Conservation (phyloP, 441 rosid species). For the Eutrema salsugineum region DNA sequence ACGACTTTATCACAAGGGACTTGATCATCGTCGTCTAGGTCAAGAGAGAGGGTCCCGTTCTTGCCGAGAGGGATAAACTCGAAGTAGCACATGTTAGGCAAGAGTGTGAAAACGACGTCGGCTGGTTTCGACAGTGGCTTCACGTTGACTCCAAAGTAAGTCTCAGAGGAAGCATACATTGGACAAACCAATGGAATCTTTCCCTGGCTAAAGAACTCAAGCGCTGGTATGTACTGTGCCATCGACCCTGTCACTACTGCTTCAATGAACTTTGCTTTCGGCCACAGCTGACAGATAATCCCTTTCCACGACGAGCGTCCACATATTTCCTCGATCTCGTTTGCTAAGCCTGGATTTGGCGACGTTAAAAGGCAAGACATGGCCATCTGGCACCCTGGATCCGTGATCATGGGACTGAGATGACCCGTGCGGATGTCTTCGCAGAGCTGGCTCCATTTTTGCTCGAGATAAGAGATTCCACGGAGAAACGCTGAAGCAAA, state of each 20-base stretch:
- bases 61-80: constrained; percentile 80
- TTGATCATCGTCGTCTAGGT: constrained; percentile 52
- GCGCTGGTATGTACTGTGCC: constrained; percentile 86
- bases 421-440: constrained; percentile 58
- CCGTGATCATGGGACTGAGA: constrained; percentile 52
- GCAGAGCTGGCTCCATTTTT: constrained; percentile 67
- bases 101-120: constrained; percentile 73
- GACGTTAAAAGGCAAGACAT: constrained; percentile 44
- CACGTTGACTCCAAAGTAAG: constrained; percentile 88
- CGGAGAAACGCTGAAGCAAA: constrained; percentile 88
- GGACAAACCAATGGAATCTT: constrained; percentile 79
- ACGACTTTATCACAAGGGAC: constrained; percentile 52
- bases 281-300: constrained; percentile 77
- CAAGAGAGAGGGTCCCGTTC: constrained; percentile 51
- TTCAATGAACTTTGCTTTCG: constrained; percentile 78
- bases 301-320: constrained; percentile 74
- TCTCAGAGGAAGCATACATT: constrained; percentile 96
- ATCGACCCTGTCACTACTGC: constrained; percentile 92
- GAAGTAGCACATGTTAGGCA: constrained; percentile 91
- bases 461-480: constrained; percentile 72
- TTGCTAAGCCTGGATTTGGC: constrained; percentile 61
- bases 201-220: constrained; percentile 48
- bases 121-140: constrained; percentile 73
- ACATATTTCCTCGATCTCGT: constrained; percentile 70
- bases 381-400: constrained; percentile 54